Conservation (phyloP, 2,329 filamentous ascomycete genomes). For the Botrytis deweyae region DNA sequence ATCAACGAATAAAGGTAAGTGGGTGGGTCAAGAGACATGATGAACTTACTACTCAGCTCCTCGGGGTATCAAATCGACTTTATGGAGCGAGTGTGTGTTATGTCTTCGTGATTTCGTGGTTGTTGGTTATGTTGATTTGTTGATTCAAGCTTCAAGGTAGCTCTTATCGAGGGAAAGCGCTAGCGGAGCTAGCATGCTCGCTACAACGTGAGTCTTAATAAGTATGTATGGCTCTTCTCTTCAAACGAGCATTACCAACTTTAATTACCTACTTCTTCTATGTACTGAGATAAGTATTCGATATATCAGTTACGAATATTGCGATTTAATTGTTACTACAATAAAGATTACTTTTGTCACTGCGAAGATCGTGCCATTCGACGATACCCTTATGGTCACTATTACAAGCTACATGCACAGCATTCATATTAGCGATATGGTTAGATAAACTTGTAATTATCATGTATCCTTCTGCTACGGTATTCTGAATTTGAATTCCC, state of each 20-base stretch:
- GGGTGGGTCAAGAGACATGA: conserved; percentile 88
- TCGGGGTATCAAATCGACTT: conserved; percentile 19
- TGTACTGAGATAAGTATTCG: neutral
- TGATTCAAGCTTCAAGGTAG: conserved; percentile 24
- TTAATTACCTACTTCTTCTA: neutral
- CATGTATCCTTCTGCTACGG: conserved; percentile 2
- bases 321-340: neutral
- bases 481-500: conserved; percentile 20
- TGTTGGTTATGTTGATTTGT: conserved; percentile 19
- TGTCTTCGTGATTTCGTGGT: neutral
- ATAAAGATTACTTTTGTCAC: neutral
- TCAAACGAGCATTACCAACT: neutral
- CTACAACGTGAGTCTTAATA: conserved; percentile 16
- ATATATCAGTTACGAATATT: neutral
- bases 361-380: neutral
- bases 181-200: conserved; percentile 16
- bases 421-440: neutral
- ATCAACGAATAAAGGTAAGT: conserved; percentile 85
- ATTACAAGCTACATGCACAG: neutral
- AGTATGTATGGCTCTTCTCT: neutral
- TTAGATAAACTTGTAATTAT: neutral
- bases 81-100: conserved; percentile 19
- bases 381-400: neutral
- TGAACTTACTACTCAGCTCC: conserved; percentile 23
- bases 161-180: conserved; percentile 24